phyloP scores from a whole-genome alignment of 495 filamentous ascomycete genomes.

The Lasiosphaeriaceae sp. region DNA sequence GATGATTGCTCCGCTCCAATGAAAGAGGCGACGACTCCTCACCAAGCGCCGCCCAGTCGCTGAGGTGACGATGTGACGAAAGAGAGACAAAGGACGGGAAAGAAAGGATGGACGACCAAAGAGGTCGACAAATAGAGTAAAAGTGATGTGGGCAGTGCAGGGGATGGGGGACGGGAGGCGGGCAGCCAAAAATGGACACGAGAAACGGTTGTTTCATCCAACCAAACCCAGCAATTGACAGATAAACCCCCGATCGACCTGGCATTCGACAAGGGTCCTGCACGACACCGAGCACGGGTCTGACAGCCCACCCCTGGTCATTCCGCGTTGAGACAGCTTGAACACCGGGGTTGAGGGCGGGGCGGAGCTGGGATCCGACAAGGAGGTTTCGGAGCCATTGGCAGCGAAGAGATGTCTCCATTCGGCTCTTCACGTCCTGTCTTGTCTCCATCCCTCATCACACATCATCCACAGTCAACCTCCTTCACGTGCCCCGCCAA shows the following conservation, averaged over 20 bases:
- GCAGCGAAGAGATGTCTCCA: background rate
- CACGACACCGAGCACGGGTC: slow-evolving; percentile 18
- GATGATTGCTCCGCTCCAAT: no score
- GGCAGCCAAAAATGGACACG: slow-evolving; percentile 50
- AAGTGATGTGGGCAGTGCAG: slow-evolving; percentile 2
- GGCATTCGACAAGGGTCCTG: slow-evolving; percentile 17
- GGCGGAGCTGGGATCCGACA: background rate
- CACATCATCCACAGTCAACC: background rate
- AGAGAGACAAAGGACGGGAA: background rate
- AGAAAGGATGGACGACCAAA: background rate
- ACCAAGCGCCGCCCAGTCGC: no score
- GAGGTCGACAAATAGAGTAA: background rate
- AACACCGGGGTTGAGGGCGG: slow-evolving; percentile 1
- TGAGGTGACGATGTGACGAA: background rate
- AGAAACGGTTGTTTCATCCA: slow-evolving; percentile 49
- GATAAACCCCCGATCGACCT: slow-evolving; percentile 19
- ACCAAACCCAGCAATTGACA: slow-evolving; percentile 26
- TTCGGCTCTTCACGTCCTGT: background rate
- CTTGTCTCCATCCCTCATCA: no score
- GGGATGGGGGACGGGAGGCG: slow-evolving; percentile 18
- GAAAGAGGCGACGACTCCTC: no score
- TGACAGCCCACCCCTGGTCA: background rate
- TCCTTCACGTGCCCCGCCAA: background rate
- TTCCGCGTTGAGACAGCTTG: background rate
- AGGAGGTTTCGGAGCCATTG: background rate